Percentiles rank a stretch among this genome's conserved stretches.
Conservation (phyloP, 192 early-diverging fungal species). For the Backusella macrospora region DNA sequence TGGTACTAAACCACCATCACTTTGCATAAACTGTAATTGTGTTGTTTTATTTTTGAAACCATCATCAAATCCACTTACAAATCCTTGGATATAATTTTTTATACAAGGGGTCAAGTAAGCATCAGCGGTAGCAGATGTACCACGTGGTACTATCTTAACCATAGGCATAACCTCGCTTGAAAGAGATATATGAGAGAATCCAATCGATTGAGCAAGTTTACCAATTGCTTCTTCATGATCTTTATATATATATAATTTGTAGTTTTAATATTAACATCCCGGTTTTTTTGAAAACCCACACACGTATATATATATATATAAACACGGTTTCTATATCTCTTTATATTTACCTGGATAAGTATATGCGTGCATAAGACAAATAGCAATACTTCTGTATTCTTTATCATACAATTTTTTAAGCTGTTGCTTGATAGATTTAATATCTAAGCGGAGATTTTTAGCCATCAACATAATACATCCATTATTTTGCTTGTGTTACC, state of each 20-base stretch:
- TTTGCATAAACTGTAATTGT: slow-evolving; percentile 94
- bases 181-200: slow-evolving; percentile 86
- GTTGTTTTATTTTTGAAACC: slow-evolving; percentile 35
- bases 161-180: slow-evolving; percentile 86
- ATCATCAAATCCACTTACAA: slow-evolving; percentile 85
- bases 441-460: slow-evolving; percentile 48
- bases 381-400: slow-evolving; percentile 87
- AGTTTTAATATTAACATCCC: not conserved
- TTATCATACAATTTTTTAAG: slow-evolving; percentile 61
- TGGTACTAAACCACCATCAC: slow-evolving; percentile 91
- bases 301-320: not conserved
- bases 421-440: slow-evolving; percentile 55
- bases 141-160: slow-evolving; percentile 95
- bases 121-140: slow-evolving; percentile 87
- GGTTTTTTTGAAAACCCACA: no score
- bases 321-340: not conserved
- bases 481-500: slow-evolving; percentile 41
- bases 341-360: slow-evolving; percentile 73
- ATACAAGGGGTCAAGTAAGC: slow-evolving; percentile 96
- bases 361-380: slow-evolving; percentile 94
- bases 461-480: not conserved
- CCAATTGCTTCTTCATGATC: slow-evolving; percentile 81
- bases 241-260: slow-evolving; percentile 14
- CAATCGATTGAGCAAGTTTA: slow-evolving; percentile 65
- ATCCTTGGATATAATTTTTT: slow-evolving; percentile 81